Percentiles rank a stretch among this genome's conserved stretches.
Conservation (phyloP, 2,329 filamentous ascomycete species). For the Massarina eburnea region DNA sequence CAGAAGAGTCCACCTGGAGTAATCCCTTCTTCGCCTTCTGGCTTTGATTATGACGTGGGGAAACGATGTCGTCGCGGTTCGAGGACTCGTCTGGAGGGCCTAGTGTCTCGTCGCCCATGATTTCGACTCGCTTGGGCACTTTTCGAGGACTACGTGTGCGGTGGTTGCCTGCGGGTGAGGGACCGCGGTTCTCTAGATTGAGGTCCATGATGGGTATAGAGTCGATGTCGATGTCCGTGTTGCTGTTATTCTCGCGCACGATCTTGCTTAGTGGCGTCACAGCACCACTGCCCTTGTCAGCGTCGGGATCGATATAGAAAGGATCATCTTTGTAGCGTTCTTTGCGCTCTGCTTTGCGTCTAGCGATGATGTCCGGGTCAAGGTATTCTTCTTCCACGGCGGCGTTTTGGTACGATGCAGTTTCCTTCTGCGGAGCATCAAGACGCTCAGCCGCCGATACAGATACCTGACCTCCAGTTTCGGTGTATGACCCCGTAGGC, state of each 20-base stretch:
- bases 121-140: conserved; percentile 44
- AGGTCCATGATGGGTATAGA: conserved; percentile 95
- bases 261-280: conserved; percentile 81
- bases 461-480: conserved; percentile 15
- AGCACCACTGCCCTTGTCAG: conserved; percentile 56
- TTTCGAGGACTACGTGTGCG: conserved; percentile 32
- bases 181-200: conserved; percentile 60
- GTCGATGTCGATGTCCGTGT: conserved; percentile 83
- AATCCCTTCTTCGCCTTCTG: conserved; percentile 62
- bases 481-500: conserved; percentile 32
- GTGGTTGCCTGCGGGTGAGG: conserved; percentile 20
- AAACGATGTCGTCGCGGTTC: conserved; percentile 34
- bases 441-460: conserved; percentile 48
- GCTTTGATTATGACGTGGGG: conserved; percentile 15
- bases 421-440: conserved; percentile 40
- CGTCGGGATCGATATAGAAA: conserved; percentile 75
- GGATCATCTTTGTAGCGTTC: conserved; percentile 91
- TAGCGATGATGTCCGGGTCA: conserved; percentile 72
- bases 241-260: conserved; percentile 61
- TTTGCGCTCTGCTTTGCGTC: conserved; percentile 72
- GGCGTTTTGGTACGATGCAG: conserved; percentile 49
- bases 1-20: conserved; percentile 84
- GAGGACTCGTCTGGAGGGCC: conserved; percentile 34
- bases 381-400: conserved; percentile 56
- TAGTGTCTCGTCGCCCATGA: conserved; percentile 52